Evolutionary conservation across 2,329 filamentous ascomycete species (phyloP).

Genomic region (Mycosphaerella sp.): DNA sequence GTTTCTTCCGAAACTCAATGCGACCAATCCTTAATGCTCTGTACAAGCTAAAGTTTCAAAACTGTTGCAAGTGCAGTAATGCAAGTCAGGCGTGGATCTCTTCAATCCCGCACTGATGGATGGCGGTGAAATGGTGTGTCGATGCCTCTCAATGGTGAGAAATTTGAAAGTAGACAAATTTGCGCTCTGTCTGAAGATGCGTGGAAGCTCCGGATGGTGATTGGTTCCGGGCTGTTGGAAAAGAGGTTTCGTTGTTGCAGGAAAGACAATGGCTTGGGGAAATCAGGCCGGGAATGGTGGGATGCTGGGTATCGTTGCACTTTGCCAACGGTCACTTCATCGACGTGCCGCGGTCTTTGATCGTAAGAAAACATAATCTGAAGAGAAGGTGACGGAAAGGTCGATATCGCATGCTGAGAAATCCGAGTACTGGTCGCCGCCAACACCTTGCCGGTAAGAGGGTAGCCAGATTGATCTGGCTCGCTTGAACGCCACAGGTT

Average conservation of each 20-base stretch:
- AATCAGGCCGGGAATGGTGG: constrained; percentile 10
- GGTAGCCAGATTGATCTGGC: constrained; percentile 12
- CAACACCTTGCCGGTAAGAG: constrained; percentile 20
- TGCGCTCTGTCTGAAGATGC: constrained; percentile 12
- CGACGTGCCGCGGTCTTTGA: constrained; percentile 10
- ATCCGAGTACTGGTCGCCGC: constrained; percentile 15
- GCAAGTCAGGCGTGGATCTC: constrained; percentile 8
- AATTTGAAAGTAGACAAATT: constrained; percentile 19
- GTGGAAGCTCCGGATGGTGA: constrained; percentile 15
- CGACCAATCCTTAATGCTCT: constrained; percentile 5
- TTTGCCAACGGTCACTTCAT: constrained; percentile 13
- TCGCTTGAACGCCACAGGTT: constrained; percentile 27
- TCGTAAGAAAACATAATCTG: constrained; percentile 23
- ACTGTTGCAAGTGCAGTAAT: constrained; percentile 13
- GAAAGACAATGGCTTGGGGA: constrained; percentile 9
- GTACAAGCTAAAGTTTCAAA: constrained; percentile 9
- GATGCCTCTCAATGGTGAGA: constrained; percentile 12
- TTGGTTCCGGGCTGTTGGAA: constrained; percentile 13
- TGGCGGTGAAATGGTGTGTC: constrained; percentile 22
- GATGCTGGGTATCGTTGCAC: constrained; percentile 21
- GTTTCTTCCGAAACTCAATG: constrained; percentile 1
- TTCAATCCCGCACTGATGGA: constrained; percentile 11
- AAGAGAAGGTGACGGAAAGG: constrained; percentile 17
- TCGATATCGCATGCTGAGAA: constrained; percentile 5
- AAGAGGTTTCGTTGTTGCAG: constrained; percentile 13